Percentiles rank a stretch among this genome's conserved stretches.
Evolutionary conservation across 2,329 filamentous ascomycete genomes (phyloP).

Genomic region (Calonectria pseudoreteaudii): DNA sequence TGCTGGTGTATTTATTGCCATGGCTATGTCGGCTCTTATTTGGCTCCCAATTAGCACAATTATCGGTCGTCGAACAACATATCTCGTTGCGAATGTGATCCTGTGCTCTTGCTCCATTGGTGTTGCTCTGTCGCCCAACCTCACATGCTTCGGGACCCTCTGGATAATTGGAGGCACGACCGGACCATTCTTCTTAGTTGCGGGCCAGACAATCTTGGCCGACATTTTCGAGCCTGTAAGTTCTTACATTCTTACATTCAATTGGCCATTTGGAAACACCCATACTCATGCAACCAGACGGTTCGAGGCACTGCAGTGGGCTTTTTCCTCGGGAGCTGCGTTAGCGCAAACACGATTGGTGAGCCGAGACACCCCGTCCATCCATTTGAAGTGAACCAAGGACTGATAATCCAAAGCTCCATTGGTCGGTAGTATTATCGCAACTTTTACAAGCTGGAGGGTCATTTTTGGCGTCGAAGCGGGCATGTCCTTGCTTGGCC

Average conservation of each 20-base stretch:
- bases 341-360: conserved; percentile 33
- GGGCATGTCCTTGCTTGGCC: conserved; percentile 40
- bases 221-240: conserved; percentile 43
- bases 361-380: background rate
- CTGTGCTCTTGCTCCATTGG: conserved; percentile 39
- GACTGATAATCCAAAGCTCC: conserved; percentile 30
- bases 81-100: conserved; percentile 40
- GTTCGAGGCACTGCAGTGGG: conserved; percentile 41
- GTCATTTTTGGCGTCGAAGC: conserved; percentile 44
- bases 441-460: conserved; percentile 43
- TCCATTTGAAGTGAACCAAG: background rate
- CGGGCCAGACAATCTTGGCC: conserved; percentile 41
- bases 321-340: conserved; percentile 42
- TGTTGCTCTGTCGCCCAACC: conserved; percentile 33
- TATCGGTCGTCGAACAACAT: conserved; percentile 36
- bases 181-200: conserved; percentile 41
- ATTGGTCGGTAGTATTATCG: conserved; percentile 42
- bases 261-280: too few species aligned
- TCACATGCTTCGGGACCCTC: conserved; percentile 35
- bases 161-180: conserved; percentile 42
- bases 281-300: conserved; percentile 24
- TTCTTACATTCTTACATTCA: too few species aligned
- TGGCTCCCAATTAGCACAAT: conserved; percentile 42
- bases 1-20: conserved; percentile 40
- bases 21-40: conserved; percentile 39